These are phyloP conservation scores for Litchi chinensis DNA, from an alignment of 345 rosid genomes.

Conservation along the genomic window DNA sequence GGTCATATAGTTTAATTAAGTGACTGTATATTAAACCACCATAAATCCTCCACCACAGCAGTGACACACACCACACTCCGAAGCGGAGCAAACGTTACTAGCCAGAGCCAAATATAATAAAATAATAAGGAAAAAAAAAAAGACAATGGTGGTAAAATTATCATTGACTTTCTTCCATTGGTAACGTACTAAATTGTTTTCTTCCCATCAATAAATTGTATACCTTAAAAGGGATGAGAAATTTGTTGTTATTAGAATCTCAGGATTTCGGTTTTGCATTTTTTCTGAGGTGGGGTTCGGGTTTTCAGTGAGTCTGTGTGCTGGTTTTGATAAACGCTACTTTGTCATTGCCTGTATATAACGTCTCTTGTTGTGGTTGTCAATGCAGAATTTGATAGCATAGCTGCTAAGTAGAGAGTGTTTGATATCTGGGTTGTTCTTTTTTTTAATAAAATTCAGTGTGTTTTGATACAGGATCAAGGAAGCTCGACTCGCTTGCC, in stretches of 20 bases:
- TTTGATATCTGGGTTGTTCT: constrained; percentile 3
- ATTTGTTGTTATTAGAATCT: background rate
- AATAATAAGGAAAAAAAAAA: background rate
- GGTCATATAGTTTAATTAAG: background rate
- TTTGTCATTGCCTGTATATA: background rate
- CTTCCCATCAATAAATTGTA: background rate
- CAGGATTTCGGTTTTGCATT: background rate
- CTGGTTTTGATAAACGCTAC: background rate
- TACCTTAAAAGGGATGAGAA: background rate
- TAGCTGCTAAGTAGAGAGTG: background rate
- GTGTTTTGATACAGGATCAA: constrained; percentile 2
- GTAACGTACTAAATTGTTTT: constrained; percentile 9
- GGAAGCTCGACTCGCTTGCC: background rate
- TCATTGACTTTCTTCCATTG: background rate
- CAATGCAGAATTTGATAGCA: background rate
- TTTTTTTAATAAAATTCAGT: background rate
- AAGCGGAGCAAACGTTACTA: constrained; percentile 6
- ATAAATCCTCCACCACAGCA: background rate
- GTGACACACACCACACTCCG: background rate
- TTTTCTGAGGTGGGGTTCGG: background rate
- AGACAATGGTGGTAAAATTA: background rate
- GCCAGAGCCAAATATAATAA: too few relatives aligned
- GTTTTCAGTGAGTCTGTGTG: background rate
- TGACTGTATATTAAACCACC: background rate
- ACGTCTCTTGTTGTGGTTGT: background rate